Evolutionary conservation across 192 early-diverging fungal genomes (phyloP).

Genomic region (Coemansia sp.): DNA sequence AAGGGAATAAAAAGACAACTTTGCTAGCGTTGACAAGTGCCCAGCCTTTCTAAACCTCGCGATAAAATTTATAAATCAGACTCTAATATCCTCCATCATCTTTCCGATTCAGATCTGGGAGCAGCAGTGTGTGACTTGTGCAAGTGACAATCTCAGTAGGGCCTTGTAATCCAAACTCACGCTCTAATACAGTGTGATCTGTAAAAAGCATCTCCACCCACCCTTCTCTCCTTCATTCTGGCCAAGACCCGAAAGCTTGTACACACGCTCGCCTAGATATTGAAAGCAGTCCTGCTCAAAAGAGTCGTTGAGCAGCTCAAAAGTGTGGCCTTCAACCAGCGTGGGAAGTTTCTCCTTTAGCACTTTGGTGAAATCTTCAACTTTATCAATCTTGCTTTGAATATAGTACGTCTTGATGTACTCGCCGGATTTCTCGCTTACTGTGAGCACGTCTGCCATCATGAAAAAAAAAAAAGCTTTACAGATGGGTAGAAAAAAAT

Average conservation of each 20-base stretch:
- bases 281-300: background rate
- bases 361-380: background rate
- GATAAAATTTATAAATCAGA: too few relatives aligned
- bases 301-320: background rate
- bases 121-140: background rate
- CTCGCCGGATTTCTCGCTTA: background rate
- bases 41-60: too few relatives aligned
- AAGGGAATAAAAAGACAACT: too few relatives aligned
- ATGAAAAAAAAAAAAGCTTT: background rate
- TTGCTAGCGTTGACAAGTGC: too few relatives aligned
- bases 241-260: conserved; percentile 2
- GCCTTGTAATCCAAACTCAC: background rate
- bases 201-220: background rate
- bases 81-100: background rate
- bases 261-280: background rate
- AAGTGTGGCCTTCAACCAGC: background rate
- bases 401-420: background rate
- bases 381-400: conserved; percentile 2
- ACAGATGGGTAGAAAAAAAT: background rate
- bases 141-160: background rate
- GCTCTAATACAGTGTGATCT: background rate
- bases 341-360: background rate
- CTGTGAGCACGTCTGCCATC: background rate
- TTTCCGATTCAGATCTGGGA: background rate
- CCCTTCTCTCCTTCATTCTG: background rate